Conservation (phyloP, 768 basidiomycete species). For the Boletus speciosus region DNA sequence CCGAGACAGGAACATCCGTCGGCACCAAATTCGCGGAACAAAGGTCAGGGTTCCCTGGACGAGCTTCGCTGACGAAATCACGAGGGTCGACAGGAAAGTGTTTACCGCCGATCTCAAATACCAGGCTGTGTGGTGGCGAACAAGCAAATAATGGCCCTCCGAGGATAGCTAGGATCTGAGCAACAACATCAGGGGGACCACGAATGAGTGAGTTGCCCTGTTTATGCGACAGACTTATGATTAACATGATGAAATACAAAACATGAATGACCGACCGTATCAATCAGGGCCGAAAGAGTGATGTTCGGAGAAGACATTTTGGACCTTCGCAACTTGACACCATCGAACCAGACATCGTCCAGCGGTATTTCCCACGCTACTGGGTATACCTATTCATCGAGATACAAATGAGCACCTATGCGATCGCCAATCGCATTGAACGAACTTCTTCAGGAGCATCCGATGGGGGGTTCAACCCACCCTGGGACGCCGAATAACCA, state of each 20-base stretch:
- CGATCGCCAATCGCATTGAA: not conserved
- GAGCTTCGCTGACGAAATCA: slow-evolving; percentile 54
- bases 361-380: slow-evolving; percentile 70
- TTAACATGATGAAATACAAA: not conserved
- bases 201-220: slow-evolving; percentile 78
- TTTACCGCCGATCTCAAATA: slow-evolving; percentile 66
- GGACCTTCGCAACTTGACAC: slow-evolving; percentile 55
- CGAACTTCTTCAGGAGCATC: slow-evolving; percentile 61
- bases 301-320: slow-evolving; percentile 45
- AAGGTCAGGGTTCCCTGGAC: slow-evolving; percentile 32
- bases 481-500: slow-evolving; percentile 46
- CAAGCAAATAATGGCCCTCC: slow-evolving; percentile 54
- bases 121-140: slow-evolving; percentile 54
- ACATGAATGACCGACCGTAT: slow-evolving; percentile 48
- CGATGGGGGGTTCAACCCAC: slow-evolving; percentile 52
- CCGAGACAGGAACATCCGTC: slow-evolving; percentile 59
- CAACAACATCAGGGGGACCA: slow-evolving; percentile 64
- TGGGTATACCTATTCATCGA: slow-evolving; percentile 46
- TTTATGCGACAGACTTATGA: not conserved
- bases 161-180: slow-evolving; percentile 41
- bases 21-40: slow-evolving; percentile 56
- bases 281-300: slow-evolving; percentile 60
- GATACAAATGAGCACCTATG: not conserved
- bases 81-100: slow-evolving; percentile 74
- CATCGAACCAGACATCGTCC: slow-evolving; percentile 72